Base-by-base conservation (phyloP, 176 grass and related monocot genomes). In the Carex parvula region DNA sequence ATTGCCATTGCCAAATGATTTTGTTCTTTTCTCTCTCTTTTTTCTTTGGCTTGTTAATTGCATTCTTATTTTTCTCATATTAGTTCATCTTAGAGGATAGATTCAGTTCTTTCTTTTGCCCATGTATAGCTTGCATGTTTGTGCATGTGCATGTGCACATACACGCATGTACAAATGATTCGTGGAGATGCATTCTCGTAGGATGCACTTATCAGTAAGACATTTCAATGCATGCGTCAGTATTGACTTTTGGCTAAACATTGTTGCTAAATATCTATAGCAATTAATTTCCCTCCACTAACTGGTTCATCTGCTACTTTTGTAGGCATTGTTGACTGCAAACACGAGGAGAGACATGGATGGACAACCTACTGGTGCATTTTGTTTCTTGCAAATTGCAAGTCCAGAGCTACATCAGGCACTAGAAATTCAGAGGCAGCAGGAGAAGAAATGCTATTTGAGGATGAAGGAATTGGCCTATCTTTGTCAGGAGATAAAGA, bases 401-500 rank as follows among this genome's bases (percentile, higher is more conserved):
- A 99, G 96, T 42, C 91, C 91, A 5, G 96, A 99, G 70, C 79
- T 99, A 85, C 96, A 99, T 63, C 88, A 99, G 87, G 88, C 96
- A 65, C 88, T 99, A 83, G 93, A 93, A 88, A 88, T 95, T 79
- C 96, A 99, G 88, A 92, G 91, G 54, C 91, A 95, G 42, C 91
- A 95, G 83, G 96, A 99, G 84, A 99, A 93, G 86, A 95, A 90
- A 85, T 95, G 93, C 83, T 95, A 93, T 87, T 84, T 88, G 16
- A 92, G 93, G 81, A 99, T 95, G 93, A 99, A 95, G 79, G 93
- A 99, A 73, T 89, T 99, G 87, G 89, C 93, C 44, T 99, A 95
- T 65, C 93, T 99, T 85, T 93, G 86, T 80, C 96, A 99, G 91
- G 96, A 99, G 88, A 95, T 99, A 66, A 99, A 99, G 62, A 99